Conservation (phyloP, 208 protist species). For the Lotmaria passim region DNA sequence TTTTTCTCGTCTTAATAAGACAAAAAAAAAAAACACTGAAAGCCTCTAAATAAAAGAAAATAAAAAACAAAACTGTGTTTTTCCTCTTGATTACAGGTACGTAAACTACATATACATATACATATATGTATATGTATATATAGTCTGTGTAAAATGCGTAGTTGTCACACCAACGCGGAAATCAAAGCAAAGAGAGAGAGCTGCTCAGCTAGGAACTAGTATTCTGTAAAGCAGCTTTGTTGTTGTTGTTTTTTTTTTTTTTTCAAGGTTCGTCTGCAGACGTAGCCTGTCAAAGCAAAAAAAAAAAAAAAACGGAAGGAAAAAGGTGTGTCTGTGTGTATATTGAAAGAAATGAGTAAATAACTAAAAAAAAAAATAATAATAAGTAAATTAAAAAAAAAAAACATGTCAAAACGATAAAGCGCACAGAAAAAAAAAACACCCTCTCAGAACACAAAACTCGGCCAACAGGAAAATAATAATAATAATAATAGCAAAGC, state of each 20-base stretch:
- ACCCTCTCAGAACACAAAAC: not conserved
- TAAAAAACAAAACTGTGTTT: too few species aligned
- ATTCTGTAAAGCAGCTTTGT: not conserved
- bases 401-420: too few species aligned
- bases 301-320: not conserved
- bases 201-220: too few species aligned
- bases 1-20: not conserved
- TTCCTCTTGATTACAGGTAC: too few species aligned
- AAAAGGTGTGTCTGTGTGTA: not conserved
- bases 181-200: too few species aligned
- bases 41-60: too few species aligned
- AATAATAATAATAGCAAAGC: conserved; percentile 3
- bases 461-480: conserved; percentile 1
- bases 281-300: not conserved
- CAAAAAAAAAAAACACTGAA: not conserved
- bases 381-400: not conserved
- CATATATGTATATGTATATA: too few species aligned
- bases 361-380: not conserved
- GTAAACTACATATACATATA: too few species aligned
- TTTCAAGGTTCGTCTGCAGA: not conserved
- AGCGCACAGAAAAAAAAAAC: conserved; percentile 2
- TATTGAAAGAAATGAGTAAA: not conserved
- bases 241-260: not conserved
- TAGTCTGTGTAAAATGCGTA: too few species aligned
- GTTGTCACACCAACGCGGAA: too few species aligned